Evolutionary conservation across 371 early-diverging fungal genomes (phyloP).

Genomic region (Mucor velutinosus): DNA sequence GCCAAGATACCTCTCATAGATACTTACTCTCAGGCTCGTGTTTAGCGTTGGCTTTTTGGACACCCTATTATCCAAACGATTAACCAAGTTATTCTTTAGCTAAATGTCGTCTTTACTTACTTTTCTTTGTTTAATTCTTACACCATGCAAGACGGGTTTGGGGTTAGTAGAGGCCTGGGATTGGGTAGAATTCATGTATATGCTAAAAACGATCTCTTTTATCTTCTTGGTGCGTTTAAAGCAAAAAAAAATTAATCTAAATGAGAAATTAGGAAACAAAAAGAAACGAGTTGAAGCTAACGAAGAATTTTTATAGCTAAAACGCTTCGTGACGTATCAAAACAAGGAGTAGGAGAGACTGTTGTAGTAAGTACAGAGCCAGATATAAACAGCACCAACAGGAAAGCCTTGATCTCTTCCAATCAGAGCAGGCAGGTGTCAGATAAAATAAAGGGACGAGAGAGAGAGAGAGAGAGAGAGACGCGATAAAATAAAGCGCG

Average conservation of each 20-base stretch:
- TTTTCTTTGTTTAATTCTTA: constrained; percentile 82
- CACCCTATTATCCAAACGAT: constrained; percentile 58
- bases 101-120: constrained; percentile 22
- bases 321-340: not conserved
- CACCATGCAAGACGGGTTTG: constrained; percentile 80
- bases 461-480: not conserved
- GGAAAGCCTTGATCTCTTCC: not conserved
- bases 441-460: not conserved
- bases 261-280: not conserved
- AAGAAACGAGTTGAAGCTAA: not conserved
- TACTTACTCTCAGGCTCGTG: constrained; percentile 79
- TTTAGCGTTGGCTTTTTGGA: constrained; percentile 83
- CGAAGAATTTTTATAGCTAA: constrained; percentile 3
- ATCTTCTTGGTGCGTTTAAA: constrained; percentile 17
- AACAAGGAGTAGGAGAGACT: not conserved
- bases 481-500: not conserved
- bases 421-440: not conserved
- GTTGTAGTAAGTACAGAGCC: not conserved
- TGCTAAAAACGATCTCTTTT: constrained; percentile 28
- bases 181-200: constrained; percentile 64
- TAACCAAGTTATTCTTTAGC: not conserved
- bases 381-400: not conserved
- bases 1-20: not conserved
- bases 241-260: constrained; percentile 3
- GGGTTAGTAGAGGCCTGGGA: constrained; percentile 51